phyloP scores from a whole-genome alignment of 768 basidiomycete genomes.

The Pulveroboletus ravenelii region DNA sequence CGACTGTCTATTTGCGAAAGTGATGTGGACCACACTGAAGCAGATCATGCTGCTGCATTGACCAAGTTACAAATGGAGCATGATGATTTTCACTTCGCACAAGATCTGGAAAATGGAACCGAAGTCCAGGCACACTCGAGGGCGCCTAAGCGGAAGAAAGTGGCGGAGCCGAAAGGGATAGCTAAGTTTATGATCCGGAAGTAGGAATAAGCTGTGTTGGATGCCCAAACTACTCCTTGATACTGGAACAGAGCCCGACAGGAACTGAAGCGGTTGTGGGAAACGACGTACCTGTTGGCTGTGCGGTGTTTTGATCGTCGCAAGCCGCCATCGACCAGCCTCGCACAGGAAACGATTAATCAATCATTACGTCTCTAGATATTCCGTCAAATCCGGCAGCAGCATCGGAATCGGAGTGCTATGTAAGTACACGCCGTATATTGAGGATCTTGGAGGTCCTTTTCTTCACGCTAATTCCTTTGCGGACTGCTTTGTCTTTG shows the following conservation, averaged over 20 bases:
- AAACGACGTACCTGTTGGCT: not conserved
- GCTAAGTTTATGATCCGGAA: conserved; percentile 43
- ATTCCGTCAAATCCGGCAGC: conserved; percentile 5
- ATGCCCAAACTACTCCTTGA: not conserved
- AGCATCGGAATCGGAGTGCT: not conserved
- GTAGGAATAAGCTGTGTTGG: conserved; percentile 11
- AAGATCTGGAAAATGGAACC: conserved; percentile 56
- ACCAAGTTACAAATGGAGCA: conserved; percentile 62
- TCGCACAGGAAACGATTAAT: conserved; percentile 5
- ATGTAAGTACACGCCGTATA: not conserved
- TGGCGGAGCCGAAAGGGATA: conserved; percentile 35
- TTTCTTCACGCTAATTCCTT: conserved; percentile 23
- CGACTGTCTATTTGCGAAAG: conserved; percentile 34
- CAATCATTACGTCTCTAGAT: not conserved
- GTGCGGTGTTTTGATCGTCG: conserved; percentile 20
- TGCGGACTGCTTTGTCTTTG: conserved; percentile 33
- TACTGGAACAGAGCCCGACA: not conserved
- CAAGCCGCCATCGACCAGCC: not conserved
- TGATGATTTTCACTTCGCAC: conserved; percentile 85
- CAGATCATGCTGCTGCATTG: conserved; percentile 33
- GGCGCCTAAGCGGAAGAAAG: conserved; percentile 31
- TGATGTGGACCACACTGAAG: conserved; percentile 15
- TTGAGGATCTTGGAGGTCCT: not conserved
- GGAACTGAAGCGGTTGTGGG: not conserved
- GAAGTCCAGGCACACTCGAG: conserved; percentile 11